phyloP scores from a whole-genome alignment of 179 eudicot genomes.

The Silene vulgaris region DNA sequence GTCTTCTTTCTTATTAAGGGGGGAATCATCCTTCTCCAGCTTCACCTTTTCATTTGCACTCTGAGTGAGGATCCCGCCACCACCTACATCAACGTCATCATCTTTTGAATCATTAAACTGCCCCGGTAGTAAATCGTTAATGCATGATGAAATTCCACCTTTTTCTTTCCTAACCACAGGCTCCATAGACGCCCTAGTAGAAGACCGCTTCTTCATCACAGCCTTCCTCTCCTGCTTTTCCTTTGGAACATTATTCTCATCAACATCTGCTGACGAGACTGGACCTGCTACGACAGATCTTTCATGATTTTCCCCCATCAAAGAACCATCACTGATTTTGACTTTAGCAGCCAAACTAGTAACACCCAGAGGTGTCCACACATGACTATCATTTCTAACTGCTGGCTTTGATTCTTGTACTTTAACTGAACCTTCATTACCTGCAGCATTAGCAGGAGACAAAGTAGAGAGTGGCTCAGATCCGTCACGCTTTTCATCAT shows the following conservation, averaged over 20 bases:
- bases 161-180: conserved; percentile 12
- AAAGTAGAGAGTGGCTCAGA: neutral
- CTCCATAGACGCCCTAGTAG: conserved; percentile 8
- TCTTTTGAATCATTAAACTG: conserved; percentile 14
- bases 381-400: conserved; percentile 3
- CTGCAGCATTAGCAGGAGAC: neutral
- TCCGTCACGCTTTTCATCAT: conserved; percentile 19
- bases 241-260: conserved; percentile 9
- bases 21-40: conserved; percentile 11
- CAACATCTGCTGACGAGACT: conserved; percentile 13
- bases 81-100: conserved; percentile 5
- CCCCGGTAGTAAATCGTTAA: conserved; percentile 15
- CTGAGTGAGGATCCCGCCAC: neutral
- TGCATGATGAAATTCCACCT: conserved; percentile 13
- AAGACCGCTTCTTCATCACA: neutral
- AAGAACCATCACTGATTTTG: conserved; percentile 10
- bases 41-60: conserved; percentile 13
- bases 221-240: conserved; percentile 5
- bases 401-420: conserved; percentile 13
- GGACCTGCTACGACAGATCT: neutral
- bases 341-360: neutral
- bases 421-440: neutral
- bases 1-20: conserved; percentile 17
- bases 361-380: neutral
- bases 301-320: conserved; percentile 18